Evolutionary conservation across 2,329 filamentous ascomycete species (phyloP).

Genomic region (Neonectria coccinea): DNA sequence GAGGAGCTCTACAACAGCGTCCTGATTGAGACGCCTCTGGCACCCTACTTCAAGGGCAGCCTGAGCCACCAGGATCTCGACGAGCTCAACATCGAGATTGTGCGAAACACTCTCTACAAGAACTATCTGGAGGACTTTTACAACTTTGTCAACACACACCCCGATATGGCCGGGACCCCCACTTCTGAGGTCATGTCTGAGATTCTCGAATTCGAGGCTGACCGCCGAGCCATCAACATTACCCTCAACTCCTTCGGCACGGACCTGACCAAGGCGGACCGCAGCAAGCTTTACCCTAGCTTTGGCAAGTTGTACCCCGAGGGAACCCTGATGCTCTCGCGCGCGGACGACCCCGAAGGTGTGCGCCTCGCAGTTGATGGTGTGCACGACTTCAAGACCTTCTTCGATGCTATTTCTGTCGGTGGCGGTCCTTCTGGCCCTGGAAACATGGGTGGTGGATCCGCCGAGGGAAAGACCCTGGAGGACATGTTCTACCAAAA

Average conservation of each 20-base stretch:
- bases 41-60: slow-evolving; percentile 96
- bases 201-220: slow-evolving; percentile 95
- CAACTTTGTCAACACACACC: slow-evolving; percentile 89
- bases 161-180: slow-evolving; percentile 87
- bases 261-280: slow-evolving; percentile 90
- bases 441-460: slow-evolving; percentile 86
- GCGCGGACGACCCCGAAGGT: slow-evolving; percentile 94
- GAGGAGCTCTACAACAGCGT: slow-evolving; percentile 99
- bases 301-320: slow-evolving; percentile 95
- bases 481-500: slow-evolving; percentile 99
- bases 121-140: slow-evolving; percentile 99
- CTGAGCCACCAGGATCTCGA: slow-evolving; percentile 96
- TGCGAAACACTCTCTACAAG: slow-evolving; percentile 98
- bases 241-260: slow-evolving; percentile 99
- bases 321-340: slow-evolving; percentile 92
- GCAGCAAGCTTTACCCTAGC: slow-evolving; percentile 94
- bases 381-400: slow-evolving; percentile 91
- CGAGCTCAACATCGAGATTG: slow-evolving; percentile 99
- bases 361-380: slow-evolving; percentile 94
- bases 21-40: slow-evolving; percentile 94
- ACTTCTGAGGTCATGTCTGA: slow-evolving; percentile 96
- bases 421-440: slow-evolving; percentile 77
- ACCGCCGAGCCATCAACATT: slow-evolving; percentile 97
- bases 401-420: slow-evolving; percentile 91
- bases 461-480: slow-evolving; percentile 85